Evolutionary conservation across 176 grass and related monocot species (phyloP).

Genomic region (Rhynchospora breviuscula): DNA sequence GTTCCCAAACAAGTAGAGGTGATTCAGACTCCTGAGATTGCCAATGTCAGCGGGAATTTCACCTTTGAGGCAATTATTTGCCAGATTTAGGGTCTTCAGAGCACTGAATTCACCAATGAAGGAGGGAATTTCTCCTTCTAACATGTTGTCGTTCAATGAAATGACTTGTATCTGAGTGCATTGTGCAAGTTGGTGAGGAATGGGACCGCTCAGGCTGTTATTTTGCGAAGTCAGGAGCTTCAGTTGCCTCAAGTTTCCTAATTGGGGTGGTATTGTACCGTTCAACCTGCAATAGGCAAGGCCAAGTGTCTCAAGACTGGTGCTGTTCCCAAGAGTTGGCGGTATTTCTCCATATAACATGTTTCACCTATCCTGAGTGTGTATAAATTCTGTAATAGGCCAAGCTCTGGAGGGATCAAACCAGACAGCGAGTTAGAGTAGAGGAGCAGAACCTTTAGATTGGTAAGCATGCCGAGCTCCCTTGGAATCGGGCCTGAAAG

Average conservation of each 20-base stretch:
- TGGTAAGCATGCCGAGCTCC: constrained; percentile 53
- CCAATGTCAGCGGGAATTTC: constrained; percentile 44
- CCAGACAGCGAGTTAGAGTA: constrained; percentile 79
- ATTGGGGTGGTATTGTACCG: constrained; percentile 50
- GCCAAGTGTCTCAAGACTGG: constrained; percentile 48
- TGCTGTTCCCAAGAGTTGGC: constrained; percentile 53
- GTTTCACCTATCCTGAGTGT: constrained; percentile 79
- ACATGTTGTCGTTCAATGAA: constrained; percentile 46
- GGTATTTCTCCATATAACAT: constrained; percentile 63
- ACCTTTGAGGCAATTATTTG: constrained; percentile 52
- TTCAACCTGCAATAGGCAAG: constrained; percentile 63
- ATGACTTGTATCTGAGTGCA: constrained; percentile 42
- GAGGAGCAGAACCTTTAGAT: constrained; percentile 60
- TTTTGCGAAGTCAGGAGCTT: constrained; percentile 47
- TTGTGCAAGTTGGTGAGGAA: constrained; percentile 47
- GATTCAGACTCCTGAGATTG: constrained; percentile 40
- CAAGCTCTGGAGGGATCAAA: constrained; percentile 56
- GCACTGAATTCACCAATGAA: constrained; percentile 40
- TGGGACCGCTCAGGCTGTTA: constrained; percentile 53
- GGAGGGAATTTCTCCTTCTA: constrained; percentile 48
- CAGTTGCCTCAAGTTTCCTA: constrained; percentile 50
- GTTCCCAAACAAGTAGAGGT: constrained; percentile 87
- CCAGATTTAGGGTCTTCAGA: constrained; percentile 61
- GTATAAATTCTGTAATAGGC: constrained; percentile 57
- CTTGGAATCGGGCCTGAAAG: constrained; percentile 55